A percentile compares a stretch with the other conserved stretches of the same genome.
Conservation (phyloP, 768 basidiomycete genomes). For the Macrolepiota albuminosa region DNA sequence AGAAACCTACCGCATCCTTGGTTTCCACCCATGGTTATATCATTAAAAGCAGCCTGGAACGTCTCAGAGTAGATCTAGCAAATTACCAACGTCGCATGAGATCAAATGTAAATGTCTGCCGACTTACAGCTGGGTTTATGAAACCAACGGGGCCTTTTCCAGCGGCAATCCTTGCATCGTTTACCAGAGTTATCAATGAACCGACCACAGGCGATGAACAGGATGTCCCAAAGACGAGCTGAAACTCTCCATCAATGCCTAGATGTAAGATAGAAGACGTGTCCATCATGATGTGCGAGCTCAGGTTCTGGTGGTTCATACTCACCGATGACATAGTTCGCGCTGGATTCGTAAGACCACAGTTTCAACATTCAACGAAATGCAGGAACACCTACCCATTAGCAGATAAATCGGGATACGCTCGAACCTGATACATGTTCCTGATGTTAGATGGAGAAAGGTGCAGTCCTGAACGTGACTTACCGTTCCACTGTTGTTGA, state of each 20-base stretch:
- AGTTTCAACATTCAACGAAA: background rate
- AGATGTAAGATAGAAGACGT: background rate
- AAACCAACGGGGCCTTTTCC: conserved; percentile 45
- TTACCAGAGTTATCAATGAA: conserved; percentile 45
- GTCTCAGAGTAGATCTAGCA: conserved; percentile 30
- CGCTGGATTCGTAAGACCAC: conserved; percentile 16
- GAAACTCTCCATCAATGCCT: conserved; percentile 36
- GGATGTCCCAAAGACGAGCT: conserved; percentile 44
- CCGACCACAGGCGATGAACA: conserved; percentile 43
- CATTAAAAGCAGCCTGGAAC: conserved; percentile 33
- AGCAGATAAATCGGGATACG: conserved; percentile 45
- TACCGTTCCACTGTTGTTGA: conserved; percentile 42
- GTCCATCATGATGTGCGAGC: background rate
- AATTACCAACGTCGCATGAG: background rate
- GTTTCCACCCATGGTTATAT: conserved; percentile 36
- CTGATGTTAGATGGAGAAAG: background rate
- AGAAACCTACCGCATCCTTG: conserved; percentile 32
- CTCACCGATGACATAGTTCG: conserved; percentile 36
- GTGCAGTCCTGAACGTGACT: background rate
- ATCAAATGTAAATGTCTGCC: background rate
- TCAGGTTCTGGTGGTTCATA: background rate
- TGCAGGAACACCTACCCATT: conserved; percentile 30
- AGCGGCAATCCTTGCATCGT: conserved; percentile 42
- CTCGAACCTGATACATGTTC: conserved; percentile 32
- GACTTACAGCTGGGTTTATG: conserved; percentile 39